Percentiles rank a stretch among this genome's conserved stretches.
Conservation (phyloP, 192 early-diverging fungal genomes). For the Mortierella claussenii region DNA sequence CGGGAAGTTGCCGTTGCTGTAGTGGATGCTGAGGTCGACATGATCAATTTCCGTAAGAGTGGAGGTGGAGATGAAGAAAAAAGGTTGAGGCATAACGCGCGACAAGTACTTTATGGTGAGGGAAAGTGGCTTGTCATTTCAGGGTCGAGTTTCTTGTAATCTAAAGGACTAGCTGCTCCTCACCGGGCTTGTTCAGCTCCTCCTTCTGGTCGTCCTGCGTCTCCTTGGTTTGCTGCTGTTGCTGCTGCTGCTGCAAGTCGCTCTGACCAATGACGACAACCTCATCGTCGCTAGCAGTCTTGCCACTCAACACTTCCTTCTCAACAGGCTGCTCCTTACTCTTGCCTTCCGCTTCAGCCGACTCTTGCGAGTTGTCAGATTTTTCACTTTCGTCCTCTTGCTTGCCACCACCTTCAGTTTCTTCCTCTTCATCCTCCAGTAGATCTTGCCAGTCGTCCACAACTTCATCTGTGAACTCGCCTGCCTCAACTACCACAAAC, state of each 20-base stretch:
- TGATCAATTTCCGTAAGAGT: neutral
- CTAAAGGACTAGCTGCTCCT: too few relatives aligned
- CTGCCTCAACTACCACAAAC: constrained; percentile 47
- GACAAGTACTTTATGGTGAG: too few relatives aligned
- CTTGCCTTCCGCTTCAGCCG: neutral
- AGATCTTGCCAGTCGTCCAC: constrained; percentile 54
- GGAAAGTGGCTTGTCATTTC: too few relatives aligned
- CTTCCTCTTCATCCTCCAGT: constrained; percentile 40
- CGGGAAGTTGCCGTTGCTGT: constrained; percentile 16
- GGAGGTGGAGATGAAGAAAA: neutral
- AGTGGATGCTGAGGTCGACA: neutral
- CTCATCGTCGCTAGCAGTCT: constrained; percentile 34
- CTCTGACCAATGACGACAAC: constrained; percentile 19
- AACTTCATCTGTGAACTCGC: constrained; percentile 47
- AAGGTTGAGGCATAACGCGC: too few relatives aligned
- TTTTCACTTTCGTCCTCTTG: neutral
- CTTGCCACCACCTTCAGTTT: neutral
- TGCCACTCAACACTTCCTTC: constrained; percentile 13
- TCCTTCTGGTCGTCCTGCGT: neutral
- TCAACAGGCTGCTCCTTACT: neutral
- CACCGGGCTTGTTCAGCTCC: neutral
- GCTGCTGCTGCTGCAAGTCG: constrained; percentile 11
- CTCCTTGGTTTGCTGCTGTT: neutral
- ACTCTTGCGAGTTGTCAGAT: neutral
- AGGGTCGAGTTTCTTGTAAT: too few relatives aligned